Base-by-base conservation (phyloP, 2,329 filamentous ascomycete species). In the Cladosporium sp. region DNA sequence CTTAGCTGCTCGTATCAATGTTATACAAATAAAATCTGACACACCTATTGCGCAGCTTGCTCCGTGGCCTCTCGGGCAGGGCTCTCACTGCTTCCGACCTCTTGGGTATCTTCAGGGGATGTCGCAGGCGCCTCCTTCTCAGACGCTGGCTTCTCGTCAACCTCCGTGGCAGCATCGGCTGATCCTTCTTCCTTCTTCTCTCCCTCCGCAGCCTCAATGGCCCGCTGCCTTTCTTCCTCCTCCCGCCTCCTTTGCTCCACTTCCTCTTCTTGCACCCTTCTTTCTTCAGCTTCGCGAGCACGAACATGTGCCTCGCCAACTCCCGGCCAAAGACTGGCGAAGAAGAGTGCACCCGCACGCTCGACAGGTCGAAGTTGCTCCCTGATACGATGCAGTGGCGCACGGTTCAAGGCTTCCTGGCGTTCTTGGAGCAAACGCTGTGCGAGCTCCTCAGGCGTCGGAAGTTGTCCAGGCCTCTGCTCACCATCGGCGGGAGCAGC, bases 291-390 rank as follows among this genome's bases (percentile, higher is more conserved):
- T 68, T 84, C 80, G 18, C 83, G 80, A 30, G 84, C 86, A 68
- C 82, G 79, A 15, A 89, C 84, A 73, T 87, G 85, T 8, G 85
- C 79, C 73, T 89, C 87, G 0, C 87, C 87, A 30, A 89, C 80
- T 0, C 87, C 87, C 0, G 87, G 87, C 73, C 87, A 84, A 59
- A 89, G 73, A 74, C 85, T 88, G 0, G 86, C 87, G 38, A 89
- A 74, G 67, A 89, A 87, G n/a, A 89, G 78, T n/a, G 85, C 85
- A 49, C 86, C 72, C 1, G 84, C 84, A 44, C 87, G 80, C 73
- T 89, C 87, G 0, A 81, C 74, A 1, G 81, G 79, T 52, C 84
- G 76, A 21, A 86, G 55, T 14, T 71, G 70, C 66, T 77, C 74
- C 63, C 77, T 66, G 36, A 72, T n/a, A 65, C 73, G 71, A 14